Evolutionary conservation across 1,139 yeast genomes (phyloP), one percentile per base, ranked within the genome.

Genomic region (Taphrina pruni): DNA sequence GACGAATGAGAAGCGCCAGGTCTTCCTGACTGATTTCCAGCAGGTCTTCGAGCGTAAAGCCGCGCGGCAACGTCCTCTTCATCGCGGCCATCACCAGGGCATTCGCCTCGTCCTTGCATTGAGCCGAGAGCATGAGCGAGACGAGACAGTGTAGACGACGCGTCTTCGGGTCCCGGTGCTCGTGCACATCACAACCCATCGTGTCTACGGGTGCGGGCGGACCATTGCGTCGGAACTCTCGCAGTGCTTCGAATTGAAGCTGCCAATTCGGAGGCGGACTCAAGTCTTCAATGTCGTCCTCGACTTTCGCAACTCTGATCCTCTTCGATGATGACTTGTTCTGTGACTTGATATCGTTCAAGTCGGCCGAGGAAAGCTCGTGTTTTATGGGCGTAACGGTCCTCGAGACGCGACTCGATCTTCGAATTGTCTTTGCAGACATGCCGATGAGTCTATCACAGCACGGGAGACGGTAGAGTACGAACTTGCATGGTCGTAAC

Each of bases 71-170:
- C 79, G 83, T 69, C 70, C 75, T 73, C 62, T 90, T 87, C 72
- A 93, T 79, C 32, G 79, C 82, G 43, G 78, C 78, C 88, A 93
- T 88, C 0, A 96, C 96, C 57, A 82, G 83, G 66, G 83, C 89
- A 73, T 90, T 93, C 46, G 88, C 86, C 76, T 90, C 97, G 77
- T 94, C 99, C 75, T 89, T 91, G 0, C 98, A 94, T 75, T 93
- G 98, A 0, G 97, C 86, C 14, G 97, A 90, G 45, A 94, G 17
- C 43, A 46, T 39, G 43, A 60, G 56, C 5, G 62, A 52, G 20
- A 45, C 26, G 39, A 69, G 73, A 2, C 70, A 71, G 69, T 38
- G 73, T 58, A 35, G 70, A 50, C 57, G 74, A 60, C 45, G 45
- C 12, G 75, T 66, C 76, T 77, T 36, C 70, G 72, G 52, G 77